phyloP scores from a whole-genome alignment of 2,329 filamentous ascomycete genomes.

The Phoma sp. region DNA sequence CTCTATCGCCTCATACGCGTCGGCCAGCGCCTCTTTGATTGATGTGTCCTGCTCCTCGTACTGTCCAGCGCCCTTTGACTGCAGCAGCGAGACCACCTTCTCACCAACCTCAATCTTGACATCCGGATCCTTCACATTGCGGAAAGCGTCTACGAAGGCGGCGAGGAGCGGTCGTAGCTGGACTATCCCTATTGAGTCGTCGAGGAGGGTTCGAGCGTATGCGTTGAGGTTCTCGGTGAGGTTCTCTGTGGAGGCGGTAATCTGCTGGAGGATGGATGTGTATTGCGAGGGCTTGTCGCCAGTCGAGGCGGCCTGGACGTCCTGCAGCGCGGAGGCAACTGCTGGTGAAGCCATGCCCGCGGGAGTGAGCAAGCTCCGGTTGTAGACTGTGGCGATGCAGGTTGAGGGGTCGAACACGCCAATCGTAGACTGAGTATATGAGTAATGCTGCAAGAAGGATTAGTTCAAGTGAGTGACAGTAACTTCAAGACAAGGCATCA shows the following conservation, averaged over 20 bases:
- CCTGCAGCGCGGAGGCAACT: conserved; percentile 57
- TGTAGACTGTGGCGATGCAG: conserved; percentile 1
- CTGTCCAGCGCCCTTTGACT: conserved; percentile 69
- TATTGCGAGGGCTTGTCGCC: conserved; percentile 64
- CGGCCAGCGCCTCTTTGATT: conserved; percentile 81
- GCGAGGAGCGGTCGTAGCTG: conserved; percentile 74
- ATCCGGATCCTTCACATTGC: conserved; percentile 66
- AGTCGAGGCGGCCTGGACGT: conserved; percentile 57
- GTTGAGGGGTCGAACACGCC: background rate
- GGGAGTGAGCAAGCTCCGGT: conserved; percentile 12
- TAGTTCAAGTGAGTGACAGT: background rate
- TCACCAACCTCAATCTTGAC: conserved; percentile 78
- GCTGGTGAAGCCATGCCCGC: conserved; percentile 59
- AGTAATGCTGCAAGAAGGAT: background rate
- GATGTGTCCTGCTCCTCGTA: conserved; percentile 86
- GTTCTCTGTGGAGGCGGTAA: conserved; percentile 58
- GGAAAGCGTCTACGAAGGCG: conserved; percentile 70
- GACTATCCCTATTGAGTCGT: conserved; percentile 77
- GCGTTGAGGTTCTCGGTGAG: conserved; percentile 70
- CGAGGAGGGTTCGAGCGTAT: conserved; percentile 72
- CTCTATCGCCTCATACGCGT: conserved; percentile 82
- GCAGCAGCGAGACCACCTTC: conserved; percentile 73
- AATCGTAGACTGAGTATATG: background rate
- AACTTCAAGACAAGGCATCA: conserved; percentile 12
- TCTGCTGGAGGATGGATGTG: conserved; percentile 64